A percentile compares a stretch with the other conserved stretches of the same genome.
These are phyloP conservation scores for Arabidopsis lyrata DNA, from an alignment of 441 rosid genomes.

Conservation along the genomic window DNA sequence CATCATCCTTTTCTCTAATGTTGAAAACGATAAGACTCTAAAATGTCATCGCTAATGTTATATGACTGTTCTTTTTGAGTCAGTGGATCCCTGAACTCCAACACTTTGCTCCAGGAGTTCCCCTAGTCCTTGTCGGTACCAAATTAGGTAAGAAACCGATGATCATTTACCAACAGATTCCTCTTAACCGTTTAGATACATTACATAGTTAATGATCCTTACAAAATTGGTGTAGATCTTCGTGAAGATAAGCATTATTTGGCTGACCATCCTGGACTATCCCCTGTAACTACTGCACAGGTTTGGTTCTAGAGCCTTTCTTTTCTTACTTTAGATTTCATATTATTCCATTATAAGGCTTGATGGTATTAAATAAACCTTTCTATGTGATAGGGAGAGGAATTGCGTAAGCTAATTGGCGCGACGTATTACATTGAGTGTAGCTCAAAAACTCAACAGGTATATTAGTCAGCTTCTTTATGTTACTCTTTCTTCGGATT, in stretches of 20 bases:
- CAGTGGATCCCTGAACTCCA: conserved; percentile 99
- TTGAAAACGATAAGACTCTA: not conserved
- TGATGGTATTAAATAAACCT: conserved; percentile 22
- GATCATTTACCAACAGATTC: not conserved
- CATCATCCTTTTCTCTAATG: conserved; percentile 14
- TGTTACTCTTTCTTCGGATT: conserved; percentile 12
- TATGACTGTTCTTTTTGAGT: conserved; percentile 36
- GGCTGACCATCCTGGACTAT: conserved; percentile 96
- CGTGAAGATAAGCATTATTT: conserved; percentile 95
- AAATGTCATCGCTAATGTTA: conserved; percentile 37
- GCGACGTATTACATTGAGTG: conserved; percentile 94
- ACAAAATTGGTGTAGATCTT: conserved; percentile 68
- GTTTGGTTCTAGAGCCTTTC: conserved; percentile 48
- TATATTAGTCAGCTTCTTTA: conserved; percentile 32
- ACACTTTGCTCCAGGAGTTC: conserved; percentile 91
- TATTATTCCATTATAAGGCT: conserved; percentile 17
- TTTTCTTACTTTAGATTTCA: not conserved
- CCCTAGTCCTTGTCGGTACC: conserved; percentile 92
- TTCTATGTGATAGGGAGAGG: conserved; percentile 80
- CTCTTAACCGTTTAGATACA: not conserved
- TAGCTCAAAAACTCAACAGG: conserved; percentile 99
- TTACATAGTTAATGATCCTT: conserved; percentile 26
- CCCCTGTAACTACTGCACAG: conserved; percentile 94
- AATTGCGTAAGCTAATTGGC: conserved; percentile 90
- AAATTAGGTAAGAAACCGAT: conserved; percentile 72